These are phyloP conservation scores for Gracilaria caudata DNA, from an alignment of 23 red algal genomes.

Conservation along the genomic window DNA sequence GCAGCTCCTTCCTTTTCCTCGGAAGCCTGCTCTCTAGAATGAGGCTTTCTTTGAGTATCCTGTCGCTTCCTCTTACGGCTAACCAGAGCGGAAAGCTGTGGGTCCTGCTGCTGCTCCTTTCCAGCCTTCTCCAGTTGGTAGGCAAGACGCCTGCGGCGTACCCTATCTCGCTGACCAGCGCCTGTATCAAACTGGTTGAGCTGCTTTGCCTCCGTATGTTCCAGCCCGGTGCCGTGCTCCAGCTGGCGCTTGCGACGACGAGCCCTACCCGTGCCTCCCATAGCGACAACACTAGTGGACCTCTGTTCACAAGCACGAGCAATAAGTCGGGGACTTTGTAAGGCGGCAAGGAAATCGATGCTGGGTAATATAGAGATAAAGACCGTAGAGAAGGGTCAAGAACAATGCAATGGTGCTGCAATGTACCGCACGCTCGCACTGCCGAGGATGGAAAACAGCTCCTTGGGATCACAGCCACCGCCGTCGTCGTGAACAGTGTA, in stretches of 20 bases:
- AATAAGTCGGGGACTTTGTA: no score
- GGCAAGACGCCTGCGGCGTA: conserved; percentile 41
- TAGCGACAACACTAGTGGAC: not conserved
- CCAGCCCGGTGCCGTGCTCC: conserved; percentile 81
- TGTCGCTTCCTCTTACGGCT: conserved; percentile 2
- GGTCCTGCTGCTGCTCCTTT: conserved; percentile 39
- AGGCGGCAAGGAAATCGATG: no score
- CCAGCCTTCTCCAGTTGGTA: conserved; percentile 54
- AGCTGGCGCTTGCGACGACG: conserved; percentile 55
- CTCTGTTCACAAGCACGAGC: no score
- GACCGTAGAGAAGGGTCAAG: no score
- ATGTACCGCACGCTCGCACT: no score
- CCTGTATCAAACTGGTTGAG: conserved; percentile 30
- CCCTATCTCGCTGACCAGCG: conserved; percentile 43
- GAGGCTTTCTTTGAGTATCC: not conserved
- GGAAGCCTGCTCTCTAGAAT: not conserved
- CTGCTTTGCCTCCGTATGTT: conserved; percentile 30
- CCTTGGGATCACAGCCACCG: conserved; percentile 1
- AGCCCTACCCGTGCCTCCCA: conserved; percentile 86
- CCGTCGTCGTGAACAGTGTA: not conserved
- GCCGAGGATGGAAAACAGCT: no score
- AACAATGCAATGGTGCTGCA: no score
- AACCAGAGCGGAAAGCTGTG: conserved; percentile 9
- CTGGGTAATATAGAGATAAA: no score
- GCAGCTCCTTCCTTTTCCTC: not conserved